phyloP scores from a whole-genome alignment of 1,139 yeast species.

The Suhomyces ambrosiae region DNA sequence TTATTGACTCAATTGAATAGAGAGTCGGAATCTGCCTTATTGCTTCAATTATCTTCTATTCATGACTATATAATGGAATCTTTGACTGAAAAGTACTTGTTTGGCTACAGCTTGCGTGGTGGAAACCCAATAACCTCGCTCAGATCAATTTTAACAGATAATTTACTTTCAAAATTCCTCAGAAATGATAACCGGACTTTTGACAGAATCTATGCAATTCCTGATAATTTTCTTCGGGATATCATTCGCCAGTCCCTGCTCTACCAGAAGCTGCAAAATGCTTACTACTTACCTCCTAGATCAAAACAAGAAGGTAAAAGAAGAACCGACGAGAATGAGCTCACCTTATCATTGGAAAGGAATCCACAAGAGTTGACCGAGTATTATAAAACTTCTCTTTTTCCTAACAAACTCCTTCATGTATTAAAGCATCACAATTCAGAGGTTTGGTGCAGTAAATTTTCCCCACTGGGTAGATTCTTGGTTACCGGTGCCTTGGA shows the following conservation, averaged over 20 bases:
- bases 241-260: conserved; percentile 32
- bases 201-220: conserved; percentile 15
- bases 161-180: conserved; percentile 13
- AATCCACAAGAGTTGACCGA: conserved; percentile 9
- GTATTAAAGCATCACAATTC: conserved; percentile 57
- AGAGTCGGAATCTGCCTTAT: conserved; percentile 32
- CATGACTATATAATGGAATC: not conserved
- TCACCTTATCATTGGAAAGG: conserved; percentile 14
- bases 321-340: conserved; percentile 9
- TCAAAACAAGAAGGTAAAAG: conserved; percentile 14
- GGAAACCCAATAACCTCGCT: not conserved
- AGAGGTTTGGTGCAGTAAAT: conserved; percentile 84
- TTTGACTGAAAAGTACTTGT: conserved; percentile 11
- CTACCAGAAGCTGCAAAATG: conserved; percentile 32
- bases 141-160: conserved; percentile 11
- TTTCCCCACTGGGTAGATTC: conserved; percentile 74
- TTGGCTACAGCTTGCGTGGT: conserved; percentile 9
- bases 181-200: conserved; percentile 5
- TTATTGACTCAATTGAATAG: conserved; percentile 21
- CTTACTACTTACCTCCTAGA: conserved; percentile 40
- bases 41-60: conserved; percentile 17
- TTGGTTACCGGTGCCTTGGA: conserved; percentile 81
- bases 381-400: conserved; percentile 21
- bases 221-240: conserved; percentile 26
- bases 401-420: conserved; percentile 50